Conservation (phyloP, 2,329 filamentous ascomycete species). For the Tympanopsis confertula region DNA sequence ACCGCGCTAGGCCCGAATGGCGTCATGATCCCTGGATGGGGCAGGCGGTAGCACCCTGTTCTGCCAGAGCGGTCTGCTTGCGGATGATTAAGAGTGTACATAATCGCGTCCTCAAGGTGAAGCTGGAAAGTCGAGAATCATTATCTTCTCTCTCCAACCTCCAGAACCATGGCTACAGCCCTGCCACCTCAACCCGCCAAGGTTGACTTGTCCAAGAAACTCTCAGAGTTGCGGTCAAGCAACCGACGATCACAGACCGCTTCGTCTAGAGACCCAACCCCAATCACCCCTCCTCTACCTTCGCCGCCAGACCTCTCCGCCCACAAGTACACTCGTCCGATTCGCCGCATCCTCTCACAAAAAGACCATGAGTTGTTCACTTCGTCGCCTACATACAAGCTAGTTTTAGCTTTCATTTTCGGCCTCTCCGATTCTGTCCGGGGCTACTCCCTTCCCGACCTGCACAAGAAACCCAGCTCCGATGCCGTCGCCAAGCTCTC, state of each 20-base stretch:
- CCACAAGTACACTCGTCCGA: conserved; percentile 54
- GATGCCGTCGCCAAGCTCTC: conserved; percentile 52
- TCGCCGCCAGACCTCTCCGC: conserved; percentile 49
- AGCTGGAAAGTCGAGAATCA: too few relatives aligned
- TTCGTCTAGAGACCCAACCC: conserved; percentile 17
- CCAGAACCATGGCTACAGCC: too few relatives aligned
- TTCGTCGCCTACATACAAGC: conserved; percentile 59
- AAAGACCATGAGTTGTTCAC: conserved; percentile 75
- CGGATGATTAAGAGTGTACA: too few relatives aligned
- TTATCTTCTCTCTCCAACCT: too few relatives aligned
- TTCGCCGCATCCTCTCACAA: conserved; percentile 68
- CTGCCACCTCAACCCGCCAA: too few relatives aligned
- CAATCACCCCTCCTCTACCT: conserved; percentile 65
- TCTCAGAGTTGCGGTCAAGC: background rate
- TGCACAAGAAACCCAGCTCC: conserved; percentile 35
- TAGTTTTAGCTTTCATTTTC: conserved; percentile 79
- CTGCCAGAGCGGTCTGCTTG: too few relatives aligned
- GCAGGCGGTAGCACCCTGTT: too few relatives aligned
- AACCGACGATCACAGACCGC: background rate
- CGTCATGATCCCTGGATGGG: too few relatives aligned
- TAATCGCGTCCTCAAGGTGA: too few relatives aligned
- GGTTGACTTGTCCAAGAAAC: background rate
- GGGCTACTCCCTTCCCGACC: conserved; percentile 43
- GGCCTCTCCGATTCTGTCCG: conserved; percentile 59
- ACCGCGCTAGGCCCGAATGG: too few relatives aligned